Base-by-base conservation (phyloP, 345 rosid genomes). In the Syzygium grande region DNA sequence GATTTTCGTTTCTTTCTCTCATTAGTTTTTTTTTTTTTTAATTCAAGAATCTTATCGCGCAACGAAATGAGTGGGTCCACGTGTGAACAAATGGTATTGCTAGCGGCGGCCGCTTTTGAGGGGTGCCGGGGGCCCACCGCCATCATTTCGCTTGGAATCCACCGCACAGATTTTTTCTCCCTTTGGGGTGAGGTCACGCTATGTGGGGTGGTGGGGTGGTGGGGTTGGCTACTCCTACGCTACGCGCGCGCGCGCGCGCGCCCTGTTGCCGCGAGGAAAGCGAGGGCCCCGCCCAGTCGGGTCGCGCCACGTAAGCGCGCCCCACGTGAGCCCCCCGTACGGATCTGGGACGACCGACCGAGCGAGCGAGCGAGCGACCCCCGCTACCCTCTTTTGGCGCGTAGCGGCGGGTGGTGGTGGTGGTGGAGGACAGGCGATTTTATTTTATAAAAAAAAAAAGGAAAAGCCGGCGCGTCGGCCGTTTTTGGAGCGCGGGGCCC, bases 41-140 rank as follows among this genome's bases (percentile, higher is more conserved):
- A n/a, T n/a, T 61, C 21, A 13, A 21, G 21, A 30, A 21, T 54
- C 23, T 51, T 30, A 51, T 73, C 80, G 80, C 49, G 46, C 49
- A 52, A 78, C 6, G 52, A 41, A 27, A 52, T 49, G 86, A 52
- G 58, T 41, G 88, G 87, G 89, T 84, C 90, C 95, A 92, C 94
- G 93, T 93, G 97, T 95, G 92, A 95, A 87, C 87, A 87, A 87
- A 56, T 25, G 23, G 16, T 22, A 38, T 73, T 9, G 83, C 21
- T 38, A 73, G 92, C 93, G 94, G 95, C 96, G 90, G 96, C 96
- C 92, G 91, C 93, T 91, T 91, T 86, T 63, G 38, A 2, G 21
- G 85, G 46, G 46, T 1, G 46, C n/a, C n/a, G 13, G 65, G 94
- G 94, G 51, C 90, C 98, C 92, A 86, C 52, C 25, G 68, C 34